These are phyloP conservation scores for Nakaseomyces nivariensis DNA, from an alignment of 1,139 yeast species.

Conservation along the genomic window DNA sequence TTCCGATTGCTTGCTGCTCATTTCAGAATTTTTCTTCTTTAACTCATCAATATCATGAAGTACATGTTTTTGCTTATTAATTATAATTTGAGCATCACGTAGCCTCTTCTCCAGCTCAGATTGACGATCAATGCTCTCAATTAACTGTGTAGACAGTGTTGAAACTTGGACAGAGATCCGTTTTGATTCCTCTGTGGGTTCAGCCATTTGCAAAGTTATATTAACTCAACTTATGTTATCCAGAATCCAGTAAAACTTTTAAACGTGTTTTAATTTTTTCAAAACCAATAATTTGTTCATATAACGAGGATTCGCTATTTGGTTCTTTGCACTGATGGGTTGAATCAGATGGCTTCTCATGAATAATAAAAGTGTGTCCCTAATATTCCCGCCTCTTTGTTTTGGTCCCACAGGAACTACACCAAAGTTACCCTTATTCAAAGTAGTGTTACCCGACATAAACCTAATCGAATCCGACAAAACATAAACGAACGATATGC, in stretches of 20 bases:
- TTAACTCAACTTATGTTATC: background rate
- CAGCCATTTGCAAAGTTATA: background rate
- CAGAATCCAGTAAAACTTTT: background rate
- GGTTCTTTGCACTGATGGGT: too few relatives aligned
- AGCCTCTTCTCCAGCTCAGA: slow-evolving; percentile 39
- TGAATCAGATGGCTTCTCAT: too few relatives aligned
- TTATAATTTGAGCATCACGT: slow-evolving; percentile 20
- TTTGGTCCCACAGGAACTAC: background rate
- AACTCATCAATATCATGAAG: slow-evolving; percentile 12
- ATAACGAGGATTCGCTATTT: too few relatives aligned
- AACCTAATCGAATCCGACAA: too few relatives aligned
- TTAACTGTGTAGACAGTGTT: slow-evolving; percentile 47
- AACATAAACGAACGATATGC: too few relatives aligned
- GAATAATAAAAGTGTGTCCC: background rate
- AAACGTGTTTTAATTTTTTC: too few relatives aligned
- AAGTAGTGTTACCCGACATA: background rate
- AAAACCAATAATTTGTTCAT: too few relatives aligned
- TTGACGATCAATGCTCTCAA: slow-evolving; percentile 52
- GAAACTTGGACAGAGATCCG: slow-evolving; percentile 49
- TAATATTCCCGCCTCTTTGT: background rate
- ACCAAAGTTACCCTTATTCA: too few relatives aligned
- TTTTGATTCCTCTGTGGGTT: slow-evolving; percentile 28
- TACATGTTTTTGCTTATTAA: slow-evolving; percentile 14
- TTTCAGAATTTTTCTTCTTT: slow-evolving; percentile 14
- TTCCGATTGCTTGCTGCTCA: slow-evolving; percentile 29